Conservation (phyloP, 192 early-diverging fungal species). For the Obelidium mucronatum region DNA sequence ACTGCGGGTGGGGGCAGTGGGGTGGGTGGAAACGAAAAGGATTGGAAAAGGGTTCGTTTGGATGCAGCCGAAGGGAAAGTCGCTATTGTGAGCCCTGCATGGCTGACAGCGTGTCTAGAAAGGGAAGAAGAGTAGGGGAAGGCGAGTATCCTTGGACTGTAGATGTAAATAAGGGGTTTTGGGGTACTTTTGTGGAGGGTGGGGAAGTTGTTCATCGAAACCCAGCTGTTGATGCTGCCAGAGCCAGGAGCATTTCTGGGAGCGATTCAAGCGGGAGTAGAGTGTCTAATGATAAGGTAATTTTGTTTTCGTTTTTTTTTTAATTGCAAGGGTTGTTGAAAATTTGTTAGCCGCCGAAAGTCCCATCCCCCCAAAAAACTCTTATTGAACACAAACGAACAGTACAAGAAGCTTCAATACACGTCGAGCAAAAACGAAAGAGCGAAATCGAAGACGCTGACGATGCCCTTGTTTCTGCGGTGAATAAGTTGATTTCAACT, state of each 20-base stretch:
- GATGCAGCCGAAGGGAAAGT: slow-evolving; percentile 14
- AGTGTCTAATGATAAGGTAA: too few species aligned
- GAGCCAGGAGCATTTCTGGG: too few species aligned
- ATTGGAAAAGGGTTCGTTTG: slow-evolving; percentile 43
- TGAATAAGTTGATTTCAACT: neutral
- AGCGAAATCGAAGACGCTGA: too few species aligned
- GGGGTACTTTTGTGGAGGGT: slow-evolving; percentile 28
- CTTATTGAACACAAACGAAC: too few species aligned
- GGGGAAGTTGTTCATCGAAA: slow-evolving; percentile 20
- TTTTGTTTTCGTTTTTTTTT: too few species aligned
- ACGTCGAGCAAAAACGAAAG: too few species aligned
- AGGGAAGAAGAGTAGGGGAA: slow-evolving; percentile 43
- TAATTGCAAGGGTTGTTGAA: too few species aligned
- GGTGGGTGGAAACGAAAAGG: slow-evolving; percentile 22
- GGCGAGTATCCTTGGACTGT: slow-evolving; percentile 53
- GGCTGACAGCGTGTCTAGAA: slow-evolving; percentile 46
- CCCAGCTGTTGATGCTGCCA: too few species aligned
- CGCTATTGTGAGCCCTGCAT: slow-evolving; percentile 47
- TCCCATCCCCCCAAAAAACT: too few species aligned
- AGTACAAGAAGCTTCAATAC: too few species aligned
- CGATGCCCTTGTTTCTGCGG: neutral
- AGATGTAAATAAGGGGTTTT: slow-evolving; percentile 40
- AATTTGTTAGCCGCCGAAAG: too few species aligned
- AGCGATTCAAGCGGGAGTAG: neutral
- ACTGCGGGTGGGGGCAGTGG: slow-evolving; percentile 37